Evolutionary conservation across 75 land plant species (phyloP).

Genomic region (Pinus albicaulis): DNA sequence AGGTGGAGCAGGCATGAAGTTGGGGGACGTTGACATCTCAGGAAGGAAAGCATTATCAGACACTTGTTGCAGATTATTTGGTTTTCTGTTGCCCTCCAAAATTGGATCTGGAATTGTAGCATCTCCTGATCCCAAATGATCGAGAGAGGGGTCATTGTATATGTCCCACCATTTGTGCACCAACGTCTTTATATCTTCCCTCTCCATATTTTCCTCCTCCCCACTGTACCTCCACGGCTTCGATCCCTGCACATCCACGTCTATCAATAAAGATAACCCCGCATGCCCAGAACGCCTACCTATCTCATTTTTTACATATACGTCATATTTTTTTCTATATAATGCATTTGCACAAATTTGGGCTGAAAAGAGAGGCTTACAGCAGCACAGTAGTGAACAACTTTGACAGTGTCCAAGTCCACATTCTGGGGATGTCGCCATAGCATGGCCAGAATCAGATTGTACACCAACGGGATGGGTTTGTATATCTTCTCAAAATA

Average conservation of each 20-base stretch:
- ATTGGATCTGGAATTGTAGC: too few relatives aligned
- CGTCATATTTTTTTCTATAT: too few relatives aligned
- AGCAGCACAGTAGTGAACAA: constrained; percentile 59
- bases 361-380: constrained; percentile 16
- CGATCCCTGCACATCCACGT: constrained; percentile 38
- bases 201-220: constrained; percentile 63
- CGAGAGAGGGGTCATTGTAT: constrained; percentile 46
- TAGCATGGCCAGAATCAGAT: constrained; percentile 48
- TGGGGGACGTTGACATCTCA: background rate
- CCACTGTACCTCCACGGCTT: constrained; percentile 74
- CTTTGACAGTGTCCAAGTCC: constrained; percentile 41
- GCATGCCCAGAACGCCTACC: too few relatives aligned
- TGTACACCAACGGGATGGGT: constrained; percentile 45
- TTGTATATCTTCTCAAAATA: constrained; percentile 41
- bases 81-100: background rate
- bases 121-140: constrained; percentile 8
- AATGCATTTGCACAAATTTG: too few relatives aligned
- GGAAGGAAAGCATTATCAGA: background rate
- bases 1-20: background rate
- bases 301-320: too few relatives aligned
- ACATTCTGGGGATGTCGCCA: constrained; percentile 64
- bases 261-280: background rate
- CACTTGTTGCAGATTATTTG: background rate
- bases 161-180: constrained; percentile 66
- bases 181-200: constrained; percentile 55